Evolutionary conservation across 176 grass and related monocot genomes (phyloP), one percentile per base, ranked within the genome.

Genomic region (Oryza australiensis): DNA sequence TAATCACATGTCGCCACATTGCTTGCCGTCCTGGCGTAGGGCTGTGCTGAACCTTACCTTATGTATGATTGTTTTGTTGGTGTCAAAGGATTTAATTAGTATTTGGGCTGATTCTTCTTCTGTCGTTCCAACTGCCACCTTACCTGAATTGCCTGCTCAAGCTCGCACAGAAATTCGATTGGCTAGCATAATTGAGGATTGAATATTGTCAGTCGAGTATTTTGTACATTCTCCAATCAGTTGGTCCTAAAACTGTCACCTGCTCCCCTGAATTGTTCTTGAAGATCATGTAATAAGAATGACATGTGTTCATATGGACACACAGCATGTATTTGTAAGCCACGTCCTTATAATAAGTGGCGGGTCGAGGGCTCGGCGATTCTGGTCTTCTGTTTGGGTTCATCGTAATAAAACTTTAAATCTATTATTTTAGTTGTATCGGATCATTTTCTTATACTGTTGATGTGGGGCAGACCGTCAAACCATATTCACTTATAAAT

Each of bases 191-290:
- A 28, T 66, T 18, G 23, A 68, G 27, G 45, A 1, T 74, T 68
- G 60, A 83, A 78, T 86, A 90, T 79, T 26, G 37, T 55, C 2
- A 26, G 37, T 63, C n/a, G 83, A 32, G 78, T 82, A 68, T 69
- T 73, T 28, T 28, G 29, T 33, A 67, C n/a, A 37, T 83, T 86
- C 46, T 79, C 3, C 20, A 49, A 63, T 33, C 67, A 26, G 68
- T 83, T 78, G 40, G 83, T 83, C 37, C 60, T 82, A 63, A 86
- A 86, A 72, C 88, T 82, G 83, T 82, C 83, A 86, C 79, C 88
- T 78, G 68, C 88, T 78, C 79, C 85, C 4, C 46, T 49, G 4
- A 49, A 5, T 66, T 60, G 57, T 16, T 16, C 78, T 71, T 35
- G 2, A 29, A 37, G 33, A 66, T 26, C 5, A 53, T 20, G 7